Evolutionary conservation across 305 asterid species (phyloP).

Genomic region (Solanum chacoense): DNA sequence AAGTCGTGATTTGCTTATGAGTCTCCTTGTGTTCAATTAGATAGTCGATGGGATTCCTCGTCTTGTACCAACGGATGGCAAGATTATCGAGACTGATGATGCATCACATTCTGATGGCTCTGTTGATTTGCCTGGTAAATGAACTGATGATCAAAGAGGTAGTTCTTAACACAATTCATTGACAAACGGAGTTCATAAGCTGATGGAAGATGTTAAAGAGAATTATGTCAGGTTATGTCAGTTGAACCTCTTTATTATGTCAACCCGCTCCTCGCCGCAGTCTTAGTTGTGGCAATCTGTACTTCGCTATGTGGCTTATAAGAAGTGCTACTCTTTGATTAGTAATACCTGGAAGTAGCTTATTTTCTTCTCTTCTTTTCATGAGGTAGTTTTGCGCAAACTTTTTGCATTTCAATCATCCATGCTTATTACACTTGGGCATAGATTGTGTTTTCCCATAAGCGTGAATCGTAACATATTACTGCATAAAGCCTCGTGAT

Average conservation of each 20-base stretch:
- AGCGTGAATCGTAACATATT: background rate
- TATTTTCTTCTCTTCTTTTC: background rate
- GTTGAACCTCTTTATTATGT: background rate
- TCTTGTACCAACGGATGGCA: constrained; percentile 59
- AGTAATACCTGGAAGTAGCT: background rate
- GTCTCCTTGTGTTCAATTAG: constrained; percentile 2
- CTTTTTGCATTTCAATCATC: background rate
- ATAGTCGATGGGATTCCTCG: constrained; percentile 62
- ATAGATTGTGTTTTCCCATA: background rate
- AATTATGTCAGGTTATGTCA: background rate
- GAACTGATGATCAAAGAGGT: background rate
- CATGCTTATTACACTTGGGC: background rate
- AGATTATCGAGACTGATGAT: constrained; percentile 22
- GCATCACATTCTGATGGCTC: constrained; percentile 1
- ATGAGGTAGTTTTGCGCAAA: background rate
- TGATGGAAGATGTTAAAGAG: background rate
- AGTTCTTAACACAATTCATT: background rate
- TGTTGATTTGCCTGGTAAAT: constrained; percentile 7
- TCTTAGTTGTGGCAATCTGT: background rate
- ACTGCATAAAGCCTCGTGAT: background rate
- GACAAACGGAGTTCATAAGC: background rate
- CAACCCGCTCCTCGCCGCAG: background rate
- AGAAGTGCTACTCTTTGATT: background rate
- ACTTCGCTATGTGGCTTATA: background rate
- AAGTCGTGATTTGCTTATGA: background rate